A percentile compares a stretch with the other conserved stretches of the same genome.
phyloP scores from a whole-genome alignment of 75 land plant genomes.

The Gnetum montanum region DNA sequence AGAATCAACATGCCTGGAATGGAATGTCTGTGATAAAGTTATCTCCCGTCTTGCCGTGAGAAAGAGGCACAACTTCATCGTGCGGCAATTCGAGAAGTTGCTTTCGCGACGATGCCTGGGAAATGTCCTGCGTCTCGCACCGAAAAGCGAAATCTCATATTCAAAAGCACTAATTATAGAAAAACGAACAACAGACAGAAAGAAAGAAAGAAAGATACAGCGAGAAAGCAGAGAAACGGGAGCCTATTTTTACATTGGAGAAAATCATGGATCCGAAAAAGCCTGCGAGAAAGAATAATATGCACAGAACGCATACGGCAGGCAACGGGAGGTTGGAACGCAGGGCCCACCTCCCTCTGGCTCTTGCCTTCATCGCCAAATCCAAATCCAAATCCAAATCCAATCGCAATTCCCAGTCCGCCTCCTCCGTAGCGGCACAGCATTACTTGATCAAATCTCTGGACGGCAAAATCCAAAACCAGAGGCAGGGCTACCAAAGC shows the following conservation, averaged over 20 bases:
- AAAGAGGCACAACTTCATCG: conserved; percentile 6
- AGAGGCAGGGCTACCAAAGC: no score
- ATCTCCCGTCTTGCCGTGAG: conserved; percentile 44
- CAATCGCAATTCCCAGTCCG: no score
- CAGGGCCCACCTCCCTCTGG: conserved; percentile 6
- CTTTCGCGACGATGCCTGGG: not conserved
- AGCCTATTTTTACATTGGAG: conserved; percentile 5
- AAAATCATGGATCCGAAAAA: conserved; percentile 35
- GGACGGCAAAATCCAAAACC: no score
- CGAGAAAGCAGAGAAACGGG: not conserved
- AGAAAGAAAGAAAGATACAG: not conserved
- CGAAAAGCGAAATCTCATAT: not conserved
- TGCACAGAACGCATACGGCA: conserved; percentile 9
- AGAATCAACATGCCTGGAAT: conserved; percentile 57
- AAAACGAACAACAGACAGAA: not conserved
- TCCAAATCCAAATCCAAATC: no score
- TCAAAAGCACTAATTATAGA: not conserved
- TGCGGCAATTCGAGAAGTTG: conserved; percentile 12
- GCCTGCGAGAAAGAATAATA: conserved; percentile 42
- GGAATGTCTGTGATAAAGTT: conserved; percentile 17
- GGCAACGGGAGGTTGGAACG: conserved; percentile 2
- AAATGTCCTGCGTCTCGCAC: conserved; percentile 1
- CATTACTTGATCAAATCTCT: no score
- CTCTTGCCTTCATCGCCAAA: conserved; percentile 3
- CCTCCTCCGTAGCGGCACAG: no score